Evolutionary conservation across 768 basidiomycete species (phyloP), one percentile per base, ranked within the genome.

Genomic region (Infundibulicybe gibba): DNA sequence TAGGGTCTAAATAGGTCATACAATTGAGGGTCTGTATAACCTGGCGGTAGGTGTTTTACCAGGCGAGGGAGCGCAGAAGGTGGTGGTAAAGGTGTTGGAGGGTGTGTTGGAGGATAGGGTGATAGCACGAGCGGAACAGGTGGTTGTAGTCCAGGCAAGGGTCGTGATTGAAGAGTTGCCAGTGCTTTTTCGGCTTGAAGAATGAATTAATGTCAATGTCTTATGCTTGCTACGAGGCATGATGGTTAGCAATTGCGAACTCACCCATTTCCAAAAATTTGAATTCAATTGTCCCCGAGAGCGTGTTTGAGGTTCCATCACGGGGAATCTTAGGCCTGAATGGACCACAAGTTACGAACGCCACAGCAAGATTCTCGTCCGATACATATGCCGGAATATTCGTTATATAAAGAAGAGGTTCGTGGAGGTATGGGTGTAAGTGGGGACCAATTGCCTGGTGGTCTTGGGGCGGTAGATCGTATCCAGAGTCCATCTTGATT

Each of bases 141-240:
- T 1, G 85, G 82, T 15, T 71, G 65, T 17, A 81, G 59, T 43
- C 73, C 79, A 10, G 83, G 85, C 35, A 92, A 74, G 37, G 79
- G 79, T 54, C 87, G 85, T 53, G 81, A 79, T 64, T 92, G 87
- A 40, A 94, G 72, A 9, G 85, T 92, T 12, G 90, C 85, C 19
- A 94, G 74, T 12, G 92, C 92, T 64, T 91, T 93, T 67, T 93
- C 90, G 52, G 92, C 92, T 93, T 67, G 25, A 25, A n/a, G n/a
- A n/a, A 25, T 25, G 25, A 25, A 25, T 25, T 25, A 4, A 4
- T 8, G 8, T 25, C 25, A 25, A 8, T 25, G 8, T 25, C 25
- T 25, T 3, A 25, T 25, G 25, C 25, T 25, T 25, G 3, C 8
- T 25, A 25, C 25, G 8, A 25, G 25, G 8, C 25, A 8, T 4